These are phyloP conservation scores for Discostella pseudostelligera DNA, from an alignment of 108 stramenopile genomes.

Conservation along the genomic window DNA sequence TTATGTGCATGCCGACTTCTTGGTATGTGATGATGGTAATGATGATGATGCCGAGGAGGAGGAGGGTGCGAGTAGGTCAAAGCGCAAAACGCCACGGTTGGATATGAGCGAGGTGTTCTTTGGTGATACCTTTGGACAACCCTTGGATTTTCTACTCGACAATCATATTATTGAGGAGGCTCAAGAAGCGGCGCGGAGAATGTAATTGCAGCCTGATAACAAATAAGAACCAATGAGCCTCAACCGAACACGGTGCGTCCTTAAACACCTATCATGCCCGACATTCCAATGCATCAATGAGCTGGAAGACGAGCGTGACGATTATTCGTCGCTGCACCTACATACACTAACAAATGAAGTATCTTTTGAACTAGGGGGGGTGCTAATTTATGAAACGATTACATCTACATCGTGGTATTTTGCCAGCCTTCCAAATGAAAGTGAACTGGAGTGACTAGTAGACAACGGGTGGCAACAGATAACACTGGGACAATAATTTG, in stretches of 20 bases:
- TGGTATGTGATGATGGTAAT: too few species aligned
- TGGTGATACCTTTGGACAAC: slow-evolving; percentile 66
- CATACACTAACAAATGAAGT: too few species aligned
- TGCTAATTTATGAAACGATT: background rate
- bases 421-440: background rate
- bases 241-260: too few species aligned
- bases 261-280: too few species aligned
- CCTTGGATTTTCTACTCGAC: slow-evolving; percentile 34
- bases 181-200: background rate
- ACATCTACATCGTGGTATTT: too few species aligned
- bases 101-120: slow-evolving; percentile 73
- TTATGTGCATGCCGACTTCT: too few species aligned
- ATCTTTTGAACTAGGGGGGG: slow-evolving; percentile 1
- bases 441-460: background rate
- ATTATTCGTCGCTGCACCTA: too few species aligned
- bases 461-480: background rate
- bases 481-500: background rate
- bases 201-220: too few species aligned
- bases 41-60: too few species aligned
- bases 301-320: too few species aligned
- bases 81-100: slow-evolving; percentile 50
- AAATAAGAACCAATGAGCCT: too few species aligned
- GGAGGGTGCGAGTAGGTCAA: background rate
- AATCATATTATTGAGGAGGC: background rate
- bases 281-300: too few species aligned